phyloP scores from a whole-genome alignment of 148 eudicot species.

The Fagopyrum esculentum region DNA sequence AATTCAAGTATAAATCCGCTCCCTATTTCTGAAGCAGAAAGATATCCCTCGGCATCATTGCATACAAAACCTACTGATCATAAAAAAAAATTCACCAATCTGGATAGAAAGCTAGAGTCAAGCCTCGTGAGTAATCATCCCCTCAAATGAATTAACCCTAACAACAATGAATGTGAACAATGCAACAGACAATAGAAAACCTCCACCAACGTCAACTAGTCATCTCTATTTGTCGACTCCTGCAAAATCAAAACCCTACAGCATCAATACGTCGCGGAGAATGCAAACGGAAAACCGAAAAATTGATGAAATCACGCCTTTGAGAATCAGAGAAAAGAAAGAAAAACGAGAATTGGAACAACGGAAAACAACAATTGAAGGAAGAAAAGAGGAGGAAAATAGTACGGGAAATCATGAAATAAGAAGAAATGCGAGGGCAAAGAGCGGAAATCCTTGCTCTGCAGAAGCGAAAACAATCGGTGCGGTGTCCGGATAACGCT shows the following conservation, averaged over 20 bases:
- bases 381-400: neutral
- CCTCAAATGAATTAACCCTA: neutral
- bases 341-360: neutral
- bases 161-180: neutral
- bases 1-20: neutral
- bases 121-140: neutral
- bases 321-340: neutral
- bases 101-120: neutral
- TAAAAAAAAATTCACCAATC: neutral
- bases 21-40: neutral
- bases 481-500: neutral
- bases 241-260: conserved; percentile 1
- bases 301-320: neutral
- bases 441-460: neutral
- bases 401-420: neutral
- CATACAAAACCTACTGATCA: neutral
- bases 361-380: neutral
- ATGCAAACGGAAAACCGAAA: neutral
- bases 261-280: neutral
- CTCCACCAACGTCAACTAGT: neutral
- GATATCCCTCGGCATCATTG: neutral
- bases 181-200: neutral
- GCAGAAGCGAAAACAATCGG: neutral
- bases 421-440: neutral
- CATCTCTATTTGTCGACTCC: neutral